phyloP scores from a whole-genome alignment of 345 rosid species.

The Melastoma malabathricum region DNA sequence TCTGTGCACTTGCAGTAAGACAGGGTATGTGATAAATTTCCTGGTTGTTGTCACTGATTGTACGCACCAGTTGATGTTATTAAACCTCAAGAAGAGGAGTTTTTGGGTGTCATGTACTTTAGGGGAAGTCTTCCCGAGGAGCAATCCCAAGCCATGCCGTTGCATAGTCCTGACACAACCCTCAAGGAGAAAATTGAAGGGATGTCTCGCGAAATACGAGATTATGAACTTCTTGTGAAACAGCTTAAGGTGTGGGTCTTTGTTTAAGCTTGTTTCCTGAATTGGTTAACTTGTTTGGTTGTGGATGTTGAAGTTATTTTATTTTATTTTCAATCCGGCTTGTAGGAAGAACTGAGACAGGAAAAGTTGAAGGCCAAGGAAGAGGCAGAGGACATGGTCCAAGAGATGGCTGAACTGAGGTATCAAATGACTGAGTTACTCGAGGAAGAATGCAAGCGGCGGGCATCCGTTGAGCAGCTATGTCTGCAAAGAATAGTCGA shows the following conservation, averaged over 20 bases:
- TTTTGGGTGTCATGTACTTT: constrained; percentile 12
- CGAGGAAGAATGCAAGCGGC: constrained; percentile 85
- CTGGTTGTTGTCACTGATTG: too few species aligned
- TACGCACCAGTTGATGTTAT: too few species aligned
- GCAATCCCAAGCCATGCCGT: constrained; percentile 2
- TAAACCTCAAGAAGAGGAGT: constrained; percentile 16
- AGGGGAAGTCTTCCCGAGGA: too few species aligned
- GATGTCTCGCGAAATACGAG: constrained; percentile 38
- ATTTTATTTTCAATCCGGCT: background rate
- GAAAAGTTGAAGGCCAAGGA: constrained; percentile 76
- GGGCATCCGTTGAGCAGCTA: constrained; percentile 66
- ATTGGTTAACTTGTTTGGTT: too few species aligned
- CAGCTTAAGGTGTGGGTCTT: constrained; percentile 43
- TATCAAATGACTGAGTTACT: constrained; percentile 70
- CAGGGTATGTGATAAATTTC: constrained; percentile 15
- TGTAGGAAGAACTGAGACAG: constrained; percentile 51
- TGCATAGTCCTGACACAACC: constrained; percentile 18
- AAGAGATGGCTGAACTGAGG: constrained; percentile 95
- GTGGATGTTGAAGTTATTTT: too few species aligned
- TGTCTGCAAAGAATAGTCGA: constrained; percentile 76
- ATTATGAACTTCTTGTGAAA: constrained; percentile 43
- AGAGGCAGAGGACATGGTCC: constrained; percentile 85
- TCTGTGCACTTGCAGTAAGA: constrained; percentile 2
- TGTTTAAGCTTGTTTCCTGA: background rate
- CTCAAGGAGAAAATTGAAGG: constrained; percentile 23